phyloP scores from a whole-genome alignment of 2,329 filamentous ascomycete genomes.

The Aspergillus novofumigatus region DNA sequence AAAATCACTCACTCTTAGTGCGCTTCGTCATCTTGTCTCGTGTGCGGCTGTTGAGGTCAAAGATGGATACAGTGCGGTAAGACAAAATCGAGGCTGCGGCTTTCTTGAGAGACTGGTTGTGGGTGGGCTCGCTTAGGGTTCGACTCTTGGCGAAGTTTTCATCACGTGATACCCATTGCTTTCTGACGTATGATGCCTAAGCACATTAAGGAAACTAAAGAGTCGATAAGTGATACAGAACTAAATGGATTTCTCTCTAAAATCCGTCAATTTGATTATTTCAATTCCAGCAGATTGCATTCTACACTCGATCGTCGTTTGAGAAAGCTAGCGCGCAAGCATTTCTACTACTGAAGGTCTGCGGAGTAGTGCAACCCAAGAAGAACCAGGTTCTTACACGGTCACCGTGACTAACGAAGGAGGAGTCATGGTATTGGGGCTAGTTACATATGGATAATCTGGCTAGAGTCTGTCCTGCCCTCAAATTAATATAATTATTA shows the following conservation, averaged over 20 bases:
- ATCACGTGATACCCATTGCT: constrained; percentile 24
- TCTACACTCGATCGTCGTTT: background rate
- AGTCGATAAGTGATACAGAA: background rate
- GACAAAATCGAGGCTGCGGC: constrained; percentile 29
- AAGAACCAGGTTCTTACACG: background rate
- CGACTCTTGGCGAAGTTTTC: constrained; percentile 17
- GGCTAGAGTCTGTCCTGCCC: background rate
- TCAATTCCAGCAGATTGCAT: background rate
- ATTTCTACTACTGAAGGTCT: background rate
- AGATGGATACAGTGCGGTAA: constrained; percentile 34
- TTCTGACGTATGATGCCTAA: background rate
- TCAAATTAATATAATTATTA: background rate
- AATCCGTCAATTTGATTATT: background rate
- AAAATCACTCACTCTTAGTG: constrained; percentile 65
- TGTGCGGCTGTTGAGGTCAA: constrained; percentile 34
- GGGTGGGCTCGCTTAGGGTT: constrained; percentile 40
- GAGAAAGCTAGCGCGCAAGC: background rate
- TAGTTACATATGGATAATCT: background rate
- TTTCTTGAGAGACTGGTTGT: constrained; percentile 32
- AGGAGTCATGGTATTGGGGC: background rate
- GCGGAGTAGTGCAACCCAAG: background rate
- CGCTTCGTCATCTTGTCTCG: constrained; percentile 82
- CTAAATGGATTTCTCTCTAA: background rate
- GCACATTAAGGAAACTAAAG: background rate
- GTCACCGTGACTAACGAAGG: background rate